Conservation (phyloP, 768 basidiomycete species). For the Leucosporidium yakuticum region DNA sequence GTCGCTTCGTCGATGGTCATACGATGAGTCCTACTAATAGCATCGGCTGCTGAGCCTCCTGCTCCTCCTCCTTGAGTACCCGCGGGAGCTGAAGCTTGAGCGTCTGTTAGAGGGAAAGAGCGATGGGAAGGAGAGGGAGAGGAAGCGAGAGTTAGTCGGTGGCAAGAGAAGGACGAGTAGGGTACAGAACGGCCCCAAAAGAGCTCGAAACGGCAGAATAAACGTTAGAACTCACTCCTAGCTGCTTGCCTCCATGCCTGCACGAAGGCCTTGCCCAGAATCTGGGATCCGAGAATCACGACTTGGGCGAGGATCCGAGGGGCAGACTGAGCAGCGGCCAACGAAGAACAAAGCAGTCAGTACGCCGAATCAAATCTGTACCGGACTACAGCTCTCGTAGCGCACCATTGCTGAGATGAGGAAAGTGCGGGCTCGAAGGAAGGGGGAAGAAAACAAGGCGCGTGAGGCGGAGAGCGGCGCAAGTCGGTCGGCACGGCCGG, state of each 20-base stretch:
- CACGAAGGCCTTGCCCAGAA: conserved; percentile 81
- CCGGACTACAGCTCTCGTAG: not conserved
- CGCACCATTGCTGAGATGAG: not conserved
- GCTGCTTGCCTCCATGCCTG: conserved; percentile 88
- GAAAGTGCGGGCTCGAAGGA: not conserved
- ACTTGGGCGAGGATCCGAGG: conserved; percentile 75
- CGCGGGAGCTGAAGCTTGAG: conserved; percentile 51
- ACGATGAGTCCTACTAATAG: conserved; percentile 71
- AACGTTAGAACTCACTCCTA: conserved; percentile 63
- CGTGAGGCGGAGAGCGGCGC: not conserved
- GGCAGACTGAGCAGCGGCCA: conserved; percentile 54
- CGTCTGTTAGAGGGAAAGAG: conserved; percentile 54
- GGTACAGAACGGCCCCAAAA: no score
- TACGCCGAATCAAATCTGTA: not conserved
- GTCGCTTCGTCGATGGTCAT: conserved; percentile 96
- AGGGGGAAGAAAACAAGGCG: not conserved
- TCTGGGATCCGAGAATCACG: conserved; percentile 65
- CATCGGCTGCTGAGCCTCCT: conserved; percentile 69
- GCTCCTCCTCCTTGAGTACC: conserved; percentile 62
- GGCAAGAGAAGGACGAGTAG: not conserved
- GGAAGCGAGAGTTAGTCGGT: not conserved
- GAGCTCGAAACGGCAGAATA: not conserved
- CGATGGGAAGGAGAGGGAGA: not conserved
- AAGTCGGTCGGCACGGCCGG: no score
- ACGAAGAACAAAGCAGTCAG: not conserved